These are phyloP conservation scores for Blastobotrys persicus DNA, from an alignment of 1,139 yeast species.

Conservation along the genomic window DNA sequence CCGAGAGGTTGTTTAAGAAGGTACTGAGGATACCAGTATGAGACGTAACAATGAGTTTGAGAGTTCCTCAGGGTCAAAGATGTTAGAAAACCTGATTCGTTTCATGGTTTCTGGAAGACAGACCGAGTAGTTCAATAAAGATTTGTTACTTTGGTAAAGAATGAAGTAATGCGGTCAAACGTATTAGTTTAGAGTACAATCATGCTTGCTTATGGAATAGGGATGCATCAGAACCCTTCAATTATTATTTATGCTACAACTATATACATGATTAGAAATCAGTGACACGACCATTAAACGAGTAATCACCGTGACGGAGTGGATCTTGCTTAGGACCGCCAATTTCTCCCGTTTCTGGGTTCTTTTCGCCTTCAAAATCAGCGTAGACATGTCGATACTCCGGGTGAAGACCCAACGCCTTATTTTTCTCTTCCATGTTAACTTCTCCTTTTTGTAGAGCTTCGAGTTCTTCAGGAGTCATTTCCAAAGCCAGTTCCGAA, in stretches of 20 bases:
- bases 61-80: no score
- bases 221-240: no score
- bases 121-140: not conserved
- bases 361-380: constrained; percentile 92
- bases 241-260: no score
- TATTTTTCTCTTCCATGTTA: constrained; percentile 48
- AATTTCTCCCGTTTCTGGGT: constrained; percentile 90
- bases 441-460: constrained; percentile 42
- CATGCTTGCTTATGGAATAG: no score
- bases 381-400: constrained; percentile 76
- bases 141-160: not conserved
- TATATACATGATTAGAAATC: constrained; percentile 71
- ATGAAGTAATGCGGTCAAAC: not conserved
- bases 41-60: no score
- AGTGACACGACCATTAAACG: constrained; percentile 93
- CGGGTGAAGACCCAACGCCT: constrained; percentile 66
- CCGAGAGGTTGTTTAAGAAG: no score
- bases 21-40: no score
- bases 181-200: no score
- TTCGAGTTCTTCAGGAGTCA: constrained; percentile 60
- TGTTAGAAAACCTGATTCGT: no score
- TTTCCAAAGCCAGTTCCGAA: constrained; percentile 65
- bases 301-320: constrained; percentile 86
- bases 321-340: constrained; percentile 99
- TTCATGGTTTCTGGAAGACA: no score